Evolutionary conservation across 2,329 filamentous ascomycete species (phyloP), one percentile per base, ranked within the genome.

Genomic region (Calonectria pteridis): DNA sequence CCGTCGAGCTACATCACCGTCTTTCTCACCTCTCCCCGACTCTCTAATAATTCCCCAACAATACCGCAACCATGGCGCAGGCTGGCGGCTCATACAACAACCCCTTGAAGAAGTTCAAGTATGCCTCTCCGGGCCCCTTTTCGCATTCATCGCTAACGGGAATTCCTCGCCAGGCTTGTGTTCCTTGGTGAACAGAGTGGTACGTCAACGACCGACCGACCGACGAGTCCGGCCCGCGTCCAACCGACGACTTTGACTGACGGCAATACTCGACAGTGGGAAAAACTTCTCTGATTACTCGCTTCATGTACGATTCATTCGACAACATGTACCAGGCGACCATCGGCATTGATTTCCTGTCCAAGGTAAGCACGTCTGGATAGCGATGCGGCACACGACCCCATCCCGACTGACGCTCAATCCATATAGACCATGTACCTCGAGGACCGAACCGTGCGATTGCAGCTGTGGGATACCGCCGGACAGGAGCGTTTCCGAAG

Each of bases 21-120:
- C 59, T 64, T 49, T 64, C 59, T 49, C 59, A 64, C 59, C 59
- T 64, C 55, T 53, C 68, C 69, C 63, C 73, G 58, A 46, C 31
- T 46, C 58, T 49, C 40, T 51, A 75, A 69, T 74, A 72, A 76
- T 66, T 75, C 33, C 55, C 55, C 73, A 67, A 76, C 67, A 75
- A 68, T 75, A 77, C 77, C 73, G 75, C 77, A 80, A 91, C 84
- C 84, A 98, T 98, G 96, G 94, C 96, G 86, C 92, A 95, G 87
- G 86, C 88, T 76, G 93, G 93, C 83, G 94, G 94, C 86, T 95
- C 94, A 78, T 99, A 98, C 90, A 98, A 97, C 86, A 98, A 98
- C 90, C 97, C 97, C 82, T 90, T 99, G 88, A 99, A 99, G 94
- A 99, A 99, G 88, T 99, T 98, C 94, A 99, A 99, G 96, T 98